These are phyloP conservation scores for Sporothrix sp. DNA, from an alignment of 2,329 filamentous ascomycete genomes.

Conservation along the genomic window DNA sequence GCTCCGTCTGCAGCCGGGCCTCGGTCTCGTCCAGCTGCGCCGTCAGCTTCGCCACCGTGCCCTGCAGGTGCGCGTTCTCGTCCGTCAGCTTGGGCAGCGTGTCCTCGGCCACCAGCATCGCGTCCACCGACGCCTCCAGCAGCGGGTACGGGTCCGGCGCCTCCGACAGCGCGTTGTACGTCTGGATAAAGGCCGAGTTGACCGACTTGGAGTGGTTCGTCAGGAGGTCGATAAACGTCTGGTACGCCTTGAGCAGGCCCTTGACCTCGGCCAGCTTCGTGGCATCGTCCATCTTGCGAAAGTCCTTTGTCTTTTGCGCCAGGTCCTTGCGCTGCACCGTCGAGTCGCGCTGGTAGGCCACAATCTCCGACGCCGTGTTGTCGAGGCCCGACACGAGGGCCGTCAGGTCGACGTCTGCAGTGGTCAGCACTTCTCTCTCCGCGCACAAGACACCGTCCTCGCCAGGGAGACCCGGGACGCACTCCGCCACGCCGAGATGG, in stretches of 20 bases:
- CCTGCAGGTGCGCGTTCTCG: slow-evolving; percentile 82
- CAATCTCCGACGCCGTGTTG: slow-evolving; percentile 88
- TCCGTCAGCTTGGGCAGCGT: slow-evolving; percentile 80
- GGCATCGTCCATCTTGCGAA: slow-evolving; percentile 83
- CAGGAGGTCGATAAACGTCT: slow-evolving; percentile 91
- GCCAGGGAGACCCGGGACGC: too few species aligned
- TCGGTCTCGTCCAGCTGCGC: slow-evolving; percentile 77
- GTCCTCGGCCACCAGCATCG: slow-evolving; percentile 83
- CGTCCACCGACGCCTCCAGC: slow-evolving; percentile 91
- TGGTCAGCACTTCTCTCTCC: too few species aligned
- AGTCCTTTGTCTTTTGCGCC: slow-evolving; percentile 98
- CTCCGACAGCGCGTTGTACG: slow-evolving; percentile 89
- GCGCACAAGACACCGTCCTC: too few species aligned
- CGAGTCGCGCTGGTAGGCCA: slow-evolving; percentile 87
- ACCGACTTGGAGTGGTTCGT: slow-evolving; percentile 94
- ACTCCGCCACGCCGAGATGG: slow-evolving; percentile 91
- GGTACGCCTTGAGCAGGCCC: slow-evolving; percentile 84
- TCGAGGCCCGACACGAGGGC: slow-evolving; percentile 78
- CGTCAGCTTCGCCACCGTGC: slow-evolving; percentile 64
- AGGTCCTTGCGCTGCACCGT: slow-evolving; percentile 92
- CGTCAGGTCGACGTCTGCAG: slow-evolving; percentile 82
- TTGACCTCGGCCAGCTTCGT: slow-evolving; percentile 85
- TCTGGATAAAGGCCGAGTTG: slow-evolving; percentile 83
- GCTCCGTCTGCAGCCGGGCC: slow-evolving; percentile 62
- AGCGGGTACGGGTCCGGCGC: slow-evolving; percentile 93